Conservation (phyloP, 306 rosid species). For the Quercus variabilis region DNA sequence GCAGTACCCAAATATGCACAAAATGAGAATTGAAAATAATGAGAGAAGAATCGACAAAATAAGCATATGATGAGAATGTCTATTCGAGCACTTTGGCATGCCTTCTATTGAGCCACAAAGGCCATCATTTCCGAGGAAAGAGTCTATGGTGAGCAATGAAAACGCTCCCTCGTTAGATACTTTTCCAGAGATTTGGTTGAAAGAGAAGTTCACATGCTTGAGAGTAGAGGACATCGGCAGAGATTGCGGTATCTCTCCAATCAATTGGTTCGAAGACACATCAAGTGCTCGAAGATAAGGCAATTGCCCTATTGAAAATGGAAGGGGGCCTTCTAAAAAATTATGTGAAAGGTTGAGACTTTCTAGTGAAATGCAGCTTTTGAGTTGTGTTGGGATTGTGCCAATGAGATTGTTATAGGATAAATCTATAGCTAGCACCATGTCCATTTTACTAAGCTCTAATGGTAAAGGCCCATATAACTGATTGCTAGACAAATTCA, state of each 20-base stretch:
- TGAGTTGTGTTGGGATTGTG: constrained; percentile 80
- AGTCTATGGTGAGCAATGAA: constrained; percentile 51
- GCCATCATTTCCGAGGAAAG: constrained; percentile 57
- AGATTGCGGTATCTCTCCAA: constrained; percentile 63
- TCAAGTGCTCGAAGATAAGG: constrained; percentile 63
- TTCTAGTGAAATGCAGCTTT: constrained; percentile 75
- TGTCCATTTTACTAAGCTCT: constrained; percentile 90
- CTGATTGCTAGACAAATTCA: constrained; percentile 72
- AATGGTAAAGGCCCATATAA: constrained; percentile 65
- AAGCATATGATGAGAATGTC: constrained; percentile 36
- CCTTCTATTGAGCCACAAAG: constrained; percentile 73
- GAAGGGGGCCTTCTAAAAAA: constrained; percentile 62
- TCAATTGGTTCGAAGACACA: constrained; percentile 69
- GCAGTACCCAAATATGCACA: constrained; percentile 43
- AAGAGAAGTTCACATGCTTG: constrained; percentile 70
- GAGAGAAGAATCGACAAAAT: constrained; percentile 45
- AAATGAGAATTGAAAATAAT: constrained; percentile 45
- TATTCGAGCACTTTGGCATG: constrained; percentile 56
- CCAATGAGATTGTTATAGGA: constrained; percentile 75
- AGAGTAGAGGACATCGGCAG: constrained; percentile 59
- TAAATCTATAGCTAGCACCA: constrained; percentile 82
- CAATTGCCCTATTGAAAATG: constrained; percentile 64
- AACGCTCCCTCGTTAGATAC: constrained; percentile 62
- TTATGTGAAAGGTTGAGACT: constrained; percentile 71
- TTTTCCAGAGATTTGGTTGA: constrained; percentile 68